A percentile compares a stretch with the other conserved stretches of the same genome.
Conservation (phyloP, 2,329 filamentous ascomycete species). For the Paracorniculantispora psalliotae region DNA sequence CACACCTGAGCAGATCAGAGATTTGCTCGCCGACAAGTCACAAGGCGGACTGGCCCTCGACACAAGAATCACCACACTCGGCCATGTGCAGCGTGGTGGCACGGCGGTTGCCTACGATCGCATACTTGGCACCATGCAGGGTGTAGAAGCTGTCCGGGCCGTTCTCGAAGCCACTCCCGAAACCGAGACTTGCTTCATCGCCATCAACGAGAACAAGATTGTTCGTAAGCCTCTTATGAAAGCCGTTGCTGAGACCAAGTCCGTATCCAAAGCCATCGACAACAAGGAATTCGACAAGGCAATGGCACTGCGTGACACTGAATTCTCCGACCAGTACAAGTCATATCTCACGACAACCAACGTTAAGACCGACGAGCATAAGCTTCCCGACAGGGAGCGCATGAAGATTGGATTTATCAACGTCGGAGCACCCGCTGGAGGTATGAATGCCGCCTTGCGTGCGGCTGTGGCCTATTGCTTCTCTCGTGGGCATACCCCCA, state of each 20-base stretch:
- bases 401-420: constrained; percentile 96
- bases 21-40: constrained; percentile 73
- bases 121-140: constrained; percentile 87
- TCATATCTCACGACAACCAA: constrained; percentile 90
- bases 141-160: constrained; percentile 88
- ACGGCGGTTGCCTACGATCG: constrained; percentile 90
- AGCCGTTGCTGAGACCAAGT: constrained; percentile 80
- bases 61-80: constrained; percentile 89
- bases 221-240: constrained; percentile 83
- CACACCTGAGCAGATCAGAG: constrained; percentile 72
- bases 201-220: constrained; percentile 97
- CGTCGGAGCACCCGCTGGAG: constrained; percentile 91
- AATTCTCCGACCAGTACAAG: constrained; percentile 88
- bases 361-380: constrained; percentile 63
- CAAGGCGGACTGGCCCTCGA: constrained; percentile 68
- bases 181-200: constrained; percentile 89
- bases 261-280: constrained; percentile 76
- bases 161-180: constrained; percentile 85
- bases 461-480: constrained; percentile 91
- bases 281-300: constrained; percentile 81
- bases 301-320: constrained; percentile 83
- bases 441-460: constrained; percentile 95
- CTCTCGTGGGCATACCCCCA: constrained; percentile 82
- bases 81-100: constrained; percentile 95
- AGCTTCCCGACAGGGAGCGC: constrained; percentile 68